A percentile compares a stretch with the other conserved stretches of the same genome.
phyloP scores from a whole-genome alignment of 2,329 filamentous ascomycete species.

The Curvularia eragrostidis region DNA sequence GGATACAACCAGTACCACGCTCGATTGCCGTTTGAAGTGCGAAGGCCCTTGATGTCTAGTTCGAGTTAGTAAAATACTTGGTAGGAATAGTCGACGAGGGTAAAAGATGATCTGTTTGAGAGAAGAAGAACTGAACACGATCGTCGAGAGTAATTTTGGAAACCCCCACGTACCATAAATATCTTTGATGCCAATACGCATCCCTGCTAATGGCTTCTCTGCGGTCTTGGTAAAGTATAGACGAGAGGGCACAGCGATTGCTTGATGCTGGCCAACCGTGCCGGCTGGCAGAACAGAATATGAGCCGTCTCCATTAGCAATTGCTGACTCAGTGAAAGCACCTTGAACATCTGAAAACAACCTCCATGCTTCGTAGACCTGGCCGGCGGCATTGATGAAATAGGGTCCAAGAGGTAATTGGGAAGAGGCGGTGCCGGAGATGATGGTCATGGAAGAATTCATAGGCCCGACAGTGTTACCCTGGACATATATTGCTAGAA shows the following conservation, averaged over 20 bases:
- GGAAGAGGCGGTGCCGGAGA: slow-evolving; percentile 25
- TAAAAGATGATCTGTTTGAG: neutral
- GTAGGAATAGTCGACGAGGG: no score
- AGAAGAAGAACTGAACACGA: neutral
- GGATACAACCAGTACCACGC: slow-evolving; percentile 64
- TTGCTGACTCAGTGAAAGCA: slow-evolving; percentile 58
- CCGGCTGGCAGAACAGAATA: slow-evolving; percentile 53
- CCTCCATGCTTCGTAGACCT: slow-evolving; percentile 58
- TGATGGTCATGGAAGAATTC: slow-evolving; percentile 26
- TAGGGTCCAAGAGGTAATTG: slow-evolving; percentile 57
- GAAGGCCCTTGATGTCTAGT: slow-evolving; percentile 62
- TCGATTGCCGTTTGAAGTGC: slow-evolving; percentile 64
- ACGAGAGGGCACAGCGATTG: slow-evolving; percentile 62
- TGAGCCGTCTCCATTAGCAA: slow-evolving; percentile 48
- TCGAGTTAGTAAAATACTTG: slow-evolving; percentile 55
- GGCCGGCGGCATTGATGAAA: slow-evolving; percentile 56
- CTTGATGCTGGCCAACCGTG: slow-evolving; percentile 49
- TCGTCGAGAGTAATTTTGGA: neutral
- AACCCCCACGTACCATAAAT: slow-evolving; percentile 50
- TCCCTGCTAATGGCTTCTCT: slow-evolving; percentile 63
- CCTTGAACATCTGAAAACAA: slow-evolving; percentile 59
- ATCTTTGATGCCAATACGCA: slow-evolving; percentile 70
- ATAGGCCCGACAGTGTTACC: slow-evolving; percentile 30
- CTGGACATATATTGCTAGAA: slow-evolving; percentile 33
- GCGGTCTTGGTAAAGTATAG: slow-evolving; percentile 56